Conservation (phyloP, 202 grass and related monocot genomes). For the Cymbopogon flexuosus region DNA sequence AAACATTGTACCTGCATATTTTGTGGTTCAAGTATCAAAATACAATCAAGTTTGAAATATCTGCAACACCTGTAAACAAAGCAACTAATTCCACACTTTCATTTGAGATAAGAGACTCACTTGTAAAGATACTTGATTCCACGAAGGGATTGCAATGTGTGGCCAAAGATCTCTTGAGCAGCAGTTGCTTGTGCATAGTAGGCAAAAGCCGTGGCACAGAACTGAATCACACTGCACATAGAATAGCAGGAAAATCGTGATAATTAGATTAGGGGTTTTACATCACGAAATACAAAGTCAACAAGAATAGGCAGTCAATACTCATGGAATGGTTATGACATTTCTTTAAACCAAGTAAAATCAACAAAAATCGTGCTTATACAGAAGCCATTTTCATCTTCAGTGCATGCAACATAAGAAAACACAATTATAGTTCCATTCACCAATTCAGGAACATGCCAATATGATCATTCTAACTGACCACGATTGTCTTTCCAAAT, state of each 20-base stretch:
- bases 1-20: slow-evolving; percentile 83
- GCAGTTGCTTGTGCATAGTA: slow-evolving; percentile 29
- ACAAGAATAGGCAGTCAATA: neutral
- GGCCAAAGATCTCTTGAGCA: slow-evolving; percentile 25
- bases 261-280: neutral
- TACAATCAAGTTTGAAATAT: slow-evolving; percentile 8
- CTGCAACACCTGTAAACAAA: neutral
- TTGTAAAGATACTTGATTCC: slow-evolving; percentile 99
- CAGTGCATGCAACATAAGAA: neutral
- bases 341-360: neutral
- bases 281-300: neutral
- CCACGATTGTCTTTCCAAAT: neutral
- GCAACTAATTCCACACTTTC: neutral
- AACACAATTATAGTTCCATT: neutral
- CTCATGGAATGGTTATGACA: neutral
- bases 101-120: slow-evolving; percentile 62
- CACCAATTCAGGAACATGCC: neutral
- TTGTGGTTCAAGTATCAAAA: slow-evolving; percentile 23
- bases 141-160: slow-evolving; percentile 87
- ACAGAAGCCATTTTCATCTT: slow-evolving; percentile 19
- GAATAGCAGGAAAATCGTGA: neutral
- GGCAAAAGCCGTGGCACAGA: neutral
- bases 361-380: neutral
- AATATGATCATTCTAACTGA: slow-evolving; percentile 4
- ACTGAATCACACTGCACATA: slow-evolving; percentile 1